Percentiles rank a stretch among this genome's conserved stretches.
phyloP scores from a whole-genome alignment of 202 grass and related monocot species.

The Brachypodium distachyon region DNA sequence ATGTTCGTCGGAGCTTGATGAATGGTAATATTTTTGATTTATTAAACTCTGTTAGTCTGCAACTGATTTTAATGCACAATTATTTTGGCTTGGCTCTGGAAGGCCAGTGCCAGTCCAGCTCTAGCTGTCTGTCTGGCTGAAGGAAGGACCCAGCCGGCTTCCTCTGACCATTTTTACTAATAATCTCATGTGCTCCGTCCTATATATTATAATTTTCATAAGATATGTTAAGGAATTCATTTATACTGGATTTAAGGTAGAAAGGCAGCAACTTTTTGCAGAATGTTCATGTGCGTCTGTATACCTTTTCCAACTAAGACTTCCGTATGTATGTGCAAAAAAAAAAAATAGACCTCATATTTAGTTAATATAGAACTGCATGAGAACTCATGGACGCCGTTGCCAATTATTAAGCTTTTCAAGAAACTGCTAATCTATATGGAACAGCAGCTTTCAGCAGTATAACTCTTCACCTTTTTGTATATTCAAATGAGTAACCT shows the following conservation, averaged over 20 bases:
- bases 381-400: neutral
- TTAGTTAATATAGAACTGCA: neutral
- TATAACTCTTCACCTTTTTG: neutral
- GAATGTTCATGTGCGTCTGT: neutral
- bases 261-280: neutral
- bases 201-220: neutral
- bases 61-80: no score
- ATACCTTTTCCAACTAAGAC: neutral
- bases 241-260: constrained; percentile 1
- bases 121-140: constrained; percentile 14
- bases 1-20: no score
- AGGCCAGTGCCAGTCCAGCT: constrained; percentile 31
- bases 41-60: no score
- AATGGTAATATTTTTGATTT: no score
- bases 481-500: neutral
- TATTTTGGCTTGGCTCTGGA: no score
- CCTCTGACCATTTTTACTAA: constrained; percentile 3
- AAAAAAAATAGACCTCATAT: constrained; percentile 2
- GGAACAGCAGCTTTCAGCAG: neutral
- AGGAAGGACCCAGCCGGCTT: constrained; percentile 27
- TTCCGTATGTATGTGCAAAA: neutral
- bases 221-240: no score
- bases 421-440: neutral
- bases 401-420: neutral
- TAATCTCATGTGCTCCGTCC: neutral